Base-by-base conservation (phyloP, 106 monocot genomes). In the Dendrobium catenatum region DNA sequence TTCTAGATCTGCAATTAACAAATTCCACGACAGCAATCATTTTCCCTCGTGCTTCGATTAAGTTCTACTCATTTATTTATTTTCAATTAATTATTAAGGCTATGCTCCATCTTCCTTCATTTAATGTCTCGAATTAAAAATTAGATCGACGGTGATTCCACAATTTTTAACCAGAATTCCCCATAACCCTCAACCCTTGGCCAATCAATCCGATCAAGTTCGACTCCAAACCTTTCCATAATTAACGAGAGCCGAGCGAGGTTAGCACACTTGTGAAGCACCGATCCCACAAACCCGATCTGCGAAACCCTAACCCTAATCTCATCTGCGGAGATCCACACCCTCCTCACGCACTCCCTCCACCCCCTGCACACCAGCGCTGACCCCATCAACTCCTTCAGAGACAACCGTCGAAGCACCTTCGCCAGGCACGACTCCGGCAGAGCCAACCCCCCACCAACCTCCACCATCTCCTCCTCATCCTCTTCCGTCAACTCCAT, bases 311-410 rank as follows among this genome's bases (percentile, higher is more conserved):
- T 77, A 59, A 99, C 77, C 74, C 89, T 81, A 11, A 99, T 78
- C 85, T 95, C 99, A 86, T 91, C 93, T 58, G 91, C 85, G 15
- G 89, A 86, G 37, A 85, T 82, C 95, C 95, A 99, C 61, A 91
- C 87, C 82, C 93, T 88, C 84, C 86, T 82, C 43, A 91, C 89
- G 68, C 89, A 86, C 33, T 95, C 93, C 75, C 88, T 88, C 99
- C 99, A 99, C 16, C 95, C 91, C 46, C 76, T 77, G 68, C 90
- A 89, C 48, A 99, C 99, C 76, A 80, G 82, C 80, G 95, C 91
- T 55, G 88, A 88, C 84, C 84, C 83, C 93, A 91, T 87, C 84
- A 95, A 81, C 76, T 87, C 91, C 85, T 75, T 88, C n/a, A 91
- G 93, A 18, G 89, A 79, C 56, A 99, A 75, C 81, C 95, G 44